Evolutionary conservation across 176 grass and related monocot genomes (phyloP), one percentile per base, ranked within the genome.

Genomic region (Cenchrus americanus): DNA sequence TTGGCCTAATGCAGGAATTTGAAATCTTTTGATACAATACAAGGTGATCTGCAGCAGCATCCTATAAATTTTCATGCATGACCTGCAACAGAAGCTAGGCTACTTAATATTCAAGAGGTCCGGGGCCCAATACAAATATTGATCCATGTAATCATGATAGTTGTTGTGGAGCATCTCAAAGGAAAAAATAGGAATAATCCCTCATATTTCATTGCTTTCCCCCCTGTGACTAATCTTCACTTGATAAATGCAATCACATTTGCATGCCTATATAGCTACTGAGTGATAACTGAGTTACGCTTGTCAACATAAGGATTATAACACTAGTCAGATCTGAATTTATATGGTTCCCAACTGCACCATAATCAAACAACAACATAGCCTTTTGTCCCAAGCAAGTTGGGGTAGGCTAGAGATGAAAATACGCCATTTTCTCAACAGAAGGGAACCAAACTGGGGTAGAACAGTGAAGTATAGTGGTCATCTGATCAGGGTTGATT

Each of bases 1-100:
- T 68, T 82, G 62, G 41, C 71, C 24, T 76, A 82, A 49, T 49
- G 4, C 69, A 68, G 27, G 30, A 55, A 75, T 27, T 75, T 55
- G 24, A 40, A 67, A 67, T 41, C 3, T 68, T 19, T 79, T 15
- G 47, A 73, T 76, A 41, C 14, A 77, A 73, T 69, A 10, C 7
- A 82, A 69, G 26, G 42, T 49, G 14, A 76, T 76, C 23, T 76
- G 42, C 52, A 77, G 24, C 17, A 76, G 21, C 42, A 81, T 23
- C 24, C 12, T 49, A 8, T 27, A 87, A 77, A 59, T 22, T 42
- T 76, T 52, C 41, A 58, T 69, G 63, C 62, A 60, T 77, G 43
- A 62, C 68, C 21, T 57, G 26, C 17, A 34, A 21, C 14, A 19
- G n/a, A 40, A 71, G 54, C 68, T 71, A 66, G 19, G 24, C 42